Base-by-base conservation (phyloP, 2,329 filamentous ascomycete species). In the Alternaria sp. region DNA sequence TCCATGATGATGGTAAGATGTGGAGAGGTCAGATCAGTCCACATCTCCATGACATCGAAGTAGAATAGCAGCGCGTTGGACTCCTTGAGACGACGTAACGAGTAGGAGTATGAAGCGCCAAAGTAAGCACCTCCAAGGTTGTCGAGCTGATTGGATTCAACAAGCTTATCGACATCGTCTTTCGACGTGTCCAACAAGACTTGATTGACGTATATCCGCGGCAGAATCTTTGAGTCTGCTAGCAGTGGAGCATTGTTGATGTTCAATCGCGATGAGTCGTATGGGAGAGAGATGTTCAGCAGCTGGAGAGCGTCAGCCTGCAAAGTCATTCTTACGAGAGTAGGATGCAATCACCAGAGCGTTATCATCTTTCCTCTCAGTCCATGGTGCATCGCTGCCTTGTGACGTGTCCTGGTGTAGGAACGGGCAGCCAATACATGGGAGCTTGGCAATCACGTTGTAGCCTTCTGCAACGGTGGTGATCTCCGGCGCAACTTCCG, bases 381-480 rank as follows among this genome's bases (percentile, higher is more conserved):
- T 56, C 75, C 75, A 78, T 5, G 65, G 63, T 40, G 62, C 68
- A 49, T 74, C 54, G 10, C 46, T 60, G 20, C 71, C 73, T 27
- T 65, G 54, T 0, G 71, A 73, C 2, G 69, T 71, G 57, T 76
- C 74, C 44, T 76, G 73, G 43, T 70, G 72, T 25, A 78, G 49
- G 41, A 73, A 77, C 5, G 75, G 74, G 59, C 75, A 78, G 27
- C 65, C 73, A n/a, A 65, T 30, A 46, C 75, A 78, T 10, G 74
- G 74, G 7, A 78, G 56, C 56, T 76, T 78, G 53, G 71, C 74
- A 44, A 78, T 69, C 55, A 74, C 51, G 57, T 70, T 72, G 63
- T 73, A 76, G 48, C 75, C 75, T 36, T 74, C 73, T 5, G 66
- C 64, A 8, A 76, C 51, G 9, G 67, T 68, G 16, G 71, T 78